phyloP scores from a whole-genome alignment of 208 protist genomes.

The Porcisia hertigi region DNA sequence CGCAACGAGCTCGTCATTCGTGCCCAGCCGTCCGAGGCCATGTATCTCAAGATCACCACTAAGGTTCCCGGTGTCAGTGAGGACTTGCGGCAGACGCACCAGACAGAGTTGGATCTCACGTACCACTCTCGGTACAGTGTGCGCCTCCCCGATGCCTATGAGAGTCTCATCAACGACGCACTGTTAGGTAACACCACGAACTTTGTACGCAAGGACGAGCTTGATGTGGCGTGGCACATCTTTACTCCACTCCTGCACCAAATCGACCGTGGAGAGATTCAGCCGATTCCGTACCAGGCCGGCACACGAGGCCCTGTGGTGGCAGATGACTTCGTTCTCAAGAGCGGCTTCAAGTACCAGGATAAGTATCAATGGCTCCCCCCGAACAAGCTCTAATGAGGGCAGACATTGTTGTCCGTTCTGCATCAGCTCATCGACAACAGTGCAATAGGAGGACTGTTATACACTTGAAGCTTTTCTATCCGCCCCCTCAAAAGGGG shows the following conservation, averaged over 20 bases:
- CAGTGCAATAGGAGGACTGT: background rate
- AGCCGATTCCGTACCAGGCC: conserved; percentile 73
- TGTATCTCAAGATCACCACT: conserved; percentile 92
- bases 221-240: conserved; percentile 91
- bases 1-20: conserved; percentile 94
- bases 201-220: conserved; percentile 92
- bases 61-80: conserved; percentile 84
- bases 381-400: conserved; percentile 58
- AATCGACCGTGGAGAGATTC: conserved; percentile 75
- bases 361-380: conserved; percentile 57
- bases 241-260: conserved; percentile 90
- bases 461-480: background rate
- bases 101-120: conserved; percentile 90
- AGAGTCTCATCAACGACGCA: conserved; percentile 89
- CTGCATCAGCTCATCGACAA: background rate
- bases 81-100: conserved; percentile 73
- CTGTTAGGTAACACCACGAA: conserved; percentile 86
- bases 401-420: background rate
- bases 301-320: conserved; percentile 82
- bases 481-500: background rate
- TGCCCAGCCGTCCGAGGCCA: conserved; percentile 91
- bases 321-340: conserved; percentile 65
- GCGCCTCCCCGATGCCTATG: conserved; percentile 90
- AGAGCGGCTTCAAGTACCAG: conserved; percentile 61
- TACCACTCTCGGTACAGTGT: conserved; percentile 84